These are phyloP conservation scores for Nissolia schottii DNA, from an alignment of 306 rosid species.

Conservation along the genomic window DNA sequence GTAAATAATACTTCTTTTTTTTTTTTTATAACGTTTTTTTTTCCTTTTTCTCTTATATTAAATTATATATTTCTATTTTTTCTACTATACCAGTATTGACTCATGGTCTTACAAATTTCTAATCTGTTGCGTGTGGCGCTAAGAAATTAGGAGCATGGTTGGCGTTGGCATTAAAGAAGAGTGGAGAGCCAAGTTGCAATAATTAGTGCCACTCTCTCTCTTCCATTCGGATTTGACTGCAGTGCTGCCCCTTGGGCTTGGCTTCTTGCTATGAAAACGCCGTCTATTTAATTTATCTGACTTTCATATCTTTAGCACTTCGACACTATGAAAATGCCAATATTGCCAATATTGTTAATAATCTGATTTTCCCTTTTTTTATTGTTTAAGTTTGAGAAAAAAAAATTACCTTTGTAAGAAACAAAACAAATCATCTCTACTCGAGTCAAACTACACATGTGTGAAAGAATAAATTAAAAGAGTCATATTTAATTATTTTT, in stretches of 20 bases:
- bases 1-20: neutral
- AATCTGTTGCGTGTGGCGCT: neutral
- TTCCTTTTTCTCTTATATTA: neutral
- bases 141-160: neutral
- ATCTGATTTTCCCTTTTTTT: too few relatives aligned
- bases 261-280: neutral
- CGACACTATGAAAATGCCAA: neutral
- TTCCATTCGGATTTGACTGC: neutral
- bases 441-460: too few relatives aligned
- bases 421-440: too few relatives aligned
- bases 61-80: too few relatives aligned
- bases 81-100: neutral
- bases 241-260: neutral
- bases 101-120: neutral
- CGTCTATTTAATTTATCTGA: neutral
- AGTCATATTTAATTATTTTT: too few relatives aligned
- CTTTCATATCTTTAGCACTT: neutral
- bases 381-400: too few relatives aligned
- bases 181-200: neutral
- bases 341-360: too few relatives aligned
- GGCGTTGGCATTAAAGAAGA: neutral
- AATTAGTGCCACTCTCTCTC: neutral
- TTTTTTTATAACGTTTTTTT: neutral
- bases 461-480: too few relatives aligned
- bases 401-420: too few relatives aligned